phyloP scores from a whole-genome alignment of 108 stramenopile genomes.

The Nitzschia inconspicua region DNA sequence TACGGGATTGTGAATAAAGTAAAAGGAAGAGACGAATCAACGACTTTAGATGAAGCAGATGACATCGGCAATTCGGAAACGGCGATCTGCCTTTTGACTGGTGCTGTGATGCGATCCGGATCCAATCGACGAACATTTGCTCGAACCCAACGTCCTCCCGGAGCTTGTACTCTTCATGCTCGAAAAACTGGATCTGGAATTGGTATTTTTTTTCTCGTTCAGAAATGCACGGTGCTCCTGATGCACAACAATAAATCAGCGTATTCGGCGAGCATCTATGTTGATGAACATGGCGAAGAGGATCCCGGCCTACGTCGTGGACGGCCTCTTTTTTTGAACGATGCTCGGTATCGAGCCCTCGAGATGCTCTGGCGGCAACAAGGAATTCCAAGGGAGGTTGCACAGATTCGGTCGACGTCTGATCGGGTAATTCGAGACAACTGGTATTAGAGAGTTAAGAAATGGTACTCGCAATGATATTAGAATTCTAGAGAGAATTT shows the following conservation, averaged over 20 bases:
- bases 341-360: constrained; percentile 71
- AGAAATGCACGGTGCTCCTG: constrained; percentile 89
- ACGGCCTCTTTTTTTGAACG: constrained; percentile 84
- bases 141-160: constrained; percentile 50
- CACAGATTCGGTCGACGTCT: constrained; percentile 85
- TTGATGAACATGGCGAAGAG: constrained; percentile 94
- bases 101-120: constrained; percentile 83
- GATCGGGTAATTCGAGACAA: constrained; percentile 89
- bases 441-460: constrained; percentile 92
- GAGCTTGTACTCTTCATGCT: constrained; percentile 85
- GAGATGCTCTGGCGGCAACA: constrained; percentile 80
- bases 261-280: constrained; percentile 87
- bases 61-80: constrained; percentile 68
- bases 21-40: constrained; percentile 58
- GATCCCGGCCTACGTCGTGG: constrained; percentile 83
- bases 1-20: constrained; percentile 81
- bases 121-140: constrained; percentile 38
- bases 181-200: constrained; percentile 81
- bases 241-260: constrained; percentile 93
- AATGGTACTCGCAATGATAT: too few species aligned
- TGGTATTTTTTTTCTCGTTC: constrained; percentile 88
- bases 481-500: too few species aligned
- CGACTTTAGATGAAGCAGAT: constrained; percentile 56
- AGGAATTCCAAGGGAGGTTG: constrained; percentile 86
- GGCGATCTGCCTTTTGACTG: constrained; percentile 88